Base-by-base conservation (phyloP, 1,139 yeast genomes). In the Pneumocystis sp. region DNA sequence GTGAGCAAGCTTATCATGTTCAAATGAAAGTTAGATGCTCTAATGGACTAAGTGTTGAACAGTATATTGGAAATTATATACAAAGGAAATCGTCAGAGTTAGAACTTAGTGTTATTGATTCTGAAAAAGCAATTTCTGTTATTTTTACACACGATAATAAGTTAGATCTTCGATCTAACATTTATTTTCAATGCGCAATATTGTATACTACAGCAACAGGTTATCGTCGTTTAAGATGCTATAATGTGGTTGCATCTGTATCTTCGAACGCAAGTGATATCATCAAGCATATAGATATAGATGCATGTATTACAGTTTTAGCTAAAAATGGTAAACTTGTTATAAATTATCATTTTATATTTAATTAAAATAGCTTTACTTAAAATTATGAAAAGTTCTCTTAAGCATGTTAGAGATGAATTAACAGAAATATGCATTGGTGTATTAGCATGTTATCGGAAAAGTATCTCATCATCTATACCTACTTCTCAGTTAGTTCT, bases 131-230 rank as follows among this genome's bases (percentile, higher is more conserved):
- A 1, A 76, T 89, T 66, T 86, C 89, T 3, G 85, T 89, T 1
- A 79, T 89, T 64, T 83, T 93, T 71, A 81, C 80, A 65, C 87
- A 89, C 71, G 97, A 90, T 72, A 91, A 90, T 1, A 85, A 83
- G 68, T 79, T 95, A 61, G 83, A 85, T 66, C 79, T 87, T 2
- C 84, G 84, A 67, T 80, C 82, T 57, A 96, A 89, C 74, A 89
- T 90, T 59, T 95, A 89, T 74, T 89, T 91, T 79, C 99, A 93
- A 76, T 87, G 89, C 1, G 97, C 97, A 0, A 71, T 93, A 61
- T 78, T 95, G 65, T 90, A 89, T 74, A 93, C 97, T 0, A 87
- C 91, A 64, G 73, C 79, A 2, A 79, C 79, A 65, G 98, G 99
- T 40, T 76, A 80, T 15, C 80, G 97, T 70, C 86, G 89, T 70